phyloP scores from a whole-genome alignment of 257 asterid species.

The Solanum pennellii region DNA sequence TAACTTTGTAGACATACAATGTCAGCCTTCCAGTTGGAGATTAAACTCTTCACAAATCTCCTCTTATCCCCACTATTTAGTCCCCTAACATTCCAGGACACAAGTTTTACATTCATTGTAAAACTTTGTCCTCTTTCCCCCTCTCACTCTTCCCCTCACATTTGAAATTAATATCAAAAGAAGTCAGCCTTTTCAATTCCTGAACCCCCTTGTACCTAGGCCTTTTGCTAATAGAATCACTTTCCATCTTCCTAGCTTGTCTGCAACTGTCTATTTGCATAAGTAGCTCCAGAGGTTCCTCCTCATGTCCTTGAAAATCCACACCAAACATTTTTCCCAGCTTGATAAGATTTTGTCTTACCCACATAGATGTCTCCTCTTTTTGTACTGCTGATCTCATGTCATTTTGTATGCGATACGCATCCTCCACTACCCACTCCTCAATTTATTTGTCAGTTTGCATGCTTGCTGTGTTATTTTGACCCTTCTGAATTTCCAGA shows the following conservation, averaged over 20 bases:
- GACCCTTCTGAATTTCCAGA: not conserved
- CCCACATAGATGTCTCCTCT: not conserved
- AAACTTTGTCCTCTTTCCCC: no score
- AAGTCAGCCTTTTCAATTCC: not conserved
- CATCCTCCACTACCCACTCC: not conserved
- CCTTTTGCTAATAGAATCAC: not conserved
- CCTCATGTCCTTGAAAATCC: not conserved
- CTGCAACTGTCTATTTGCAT: not conserved
- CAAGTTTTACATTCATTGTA: not conserved
- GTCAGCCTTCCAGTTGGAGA: not conserved
- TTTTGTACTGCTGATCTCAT: not conserved
- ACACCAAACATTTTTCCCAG: not conserved
- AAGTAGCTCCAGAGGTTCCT: no score
- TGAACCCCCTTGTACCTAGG: not conserved
- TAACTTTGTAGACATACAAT: not conserved
- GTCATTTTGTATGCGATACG: not conserved
- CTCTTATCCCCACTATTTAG: not conserved
- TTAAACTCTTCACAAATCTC: not conserved
- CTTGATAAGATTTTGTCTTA: not conserved
- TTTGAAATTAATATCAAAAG: not conserved
- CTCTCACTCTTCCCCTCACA: not conserved
- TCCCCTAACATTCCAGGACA: not conserved
- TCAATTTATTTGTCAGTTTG: not conserved
- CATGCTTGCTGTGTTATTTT: not conserved
- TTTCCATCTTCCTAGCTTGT: not conserved